Base-by-base conservation (phyloP, 2,329 filamentous ascomycete genomes). In the Periconia digitata region DNA sequence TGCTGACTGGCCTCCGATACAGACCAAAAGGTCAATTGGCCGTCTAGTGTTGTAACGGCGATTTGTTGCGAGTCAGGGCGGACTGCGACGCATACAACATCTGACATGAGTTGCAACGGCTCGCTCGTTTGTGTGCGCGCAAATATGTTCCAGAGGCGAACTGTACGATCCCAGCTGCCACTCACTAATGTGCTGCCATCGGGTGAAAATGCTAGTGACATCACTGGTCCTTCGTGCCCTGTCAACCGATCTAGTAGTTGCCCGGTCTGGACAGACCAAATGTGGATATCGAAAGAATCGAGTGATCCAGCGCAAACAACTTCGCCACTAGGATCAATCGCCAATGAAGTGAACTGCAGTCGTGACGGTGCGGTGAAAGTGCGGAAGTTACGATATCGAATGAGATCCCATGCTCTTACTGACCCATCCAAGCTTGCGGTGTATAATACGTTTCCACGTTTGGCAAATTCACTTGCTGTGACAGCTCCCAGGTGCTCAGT, bases 241-340 rank as follows among this genome's bases (percentile, higher is more conserved):
- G 92, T 83, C 20, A 99, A 78, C 57, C 87, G 87, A 68, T 99
- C 94, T 6, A 99, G 83, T 16, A 99, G 79, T 70, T 99, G 94
- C 2, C 94, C 94, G 0, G 92, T 99, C 68, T 99, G 94, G 3
- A 99, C 95, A 5, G 90, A 96, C 94, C 94, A 99, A 53, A 99
- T 89, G 72, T 99, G 92, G 43, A 99, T 90, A 65, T 97, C 92
- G 58, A 96, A 97, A 4, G 92, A 96, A 70, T 99, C 94, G 15
- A 95, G 80, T 1, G 92, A 97, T 2, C 92, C 94, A 8, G 94
- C 94, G 50, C 92, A 95, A 3, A 99, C 89, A 8, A 99, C 89
- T 71, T 99, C 95, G 44, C 94, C 94, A 55, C 91, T 96, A 0
- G 94, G 92, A 59, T 99, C 95, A n/a, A 97, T 91, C 1, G 94